Base-by-base conservation (phyloP, 257 asterid species). In the Solanum habrochaites region DNA sequence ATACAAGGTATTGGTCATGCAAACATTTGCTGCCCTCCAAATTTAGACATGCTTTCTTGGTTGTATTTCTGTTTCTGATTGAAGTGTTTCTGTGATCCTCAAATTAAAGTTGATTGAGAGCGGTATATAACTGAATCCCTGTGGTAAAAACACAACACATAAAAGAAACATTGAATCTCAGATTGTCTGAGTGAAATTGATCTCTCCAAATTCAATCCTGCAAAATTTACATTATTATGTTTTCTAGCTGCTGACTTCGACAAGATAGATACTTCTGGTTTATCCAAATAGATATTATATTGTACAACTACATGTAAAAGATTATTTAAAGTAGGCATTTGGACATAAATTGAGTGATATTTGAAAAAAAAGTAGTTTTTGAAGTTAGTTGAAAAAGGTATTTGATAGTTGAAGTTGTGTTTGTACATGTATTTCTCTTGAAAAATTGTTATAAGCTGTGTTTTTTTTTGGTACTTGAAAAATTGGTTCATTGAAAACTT, bases 1-100 rank as follows among this genome's bases (percentile, higher is more conserved):
- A 95, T 75, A 97, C 99, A 9, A 94, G 99, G 99, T 97, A 91
- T 88, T 87, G 81, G 66, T 58, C 45, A 35, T 43, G 69, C 87
- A 69, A 42, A 70, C 82, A n/a, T 67, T 73, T 49, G 74, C 29
- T 78, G 40, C 6, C 37, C 83, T 78, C 64, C 25, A 42, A 18
- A 43, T 78, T 45, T 47, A 78, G 83, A 27, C 39, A 25, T 77
- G 60, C 64, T 77, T 4, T 78, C 27, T 78, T 31, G 32, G 23
- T 75, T 45, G 25, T 25, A 27, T 78, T 78, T 45, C 16, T 43
- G 83, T 6, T 18, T 43, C 83, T 27, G 39, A 78, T 78, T 78
- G 83, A 78, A 45, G 64, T 43, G 83, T 64, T 78, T 78, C 31
- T 37, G 35, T 45, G 64, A 78, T 78, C 64, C 40, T 43, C 15